phyloP scores from a whole-genome alignment of 176 grass and related monocot species.

The Alopecurus myosuroides region DNA sequence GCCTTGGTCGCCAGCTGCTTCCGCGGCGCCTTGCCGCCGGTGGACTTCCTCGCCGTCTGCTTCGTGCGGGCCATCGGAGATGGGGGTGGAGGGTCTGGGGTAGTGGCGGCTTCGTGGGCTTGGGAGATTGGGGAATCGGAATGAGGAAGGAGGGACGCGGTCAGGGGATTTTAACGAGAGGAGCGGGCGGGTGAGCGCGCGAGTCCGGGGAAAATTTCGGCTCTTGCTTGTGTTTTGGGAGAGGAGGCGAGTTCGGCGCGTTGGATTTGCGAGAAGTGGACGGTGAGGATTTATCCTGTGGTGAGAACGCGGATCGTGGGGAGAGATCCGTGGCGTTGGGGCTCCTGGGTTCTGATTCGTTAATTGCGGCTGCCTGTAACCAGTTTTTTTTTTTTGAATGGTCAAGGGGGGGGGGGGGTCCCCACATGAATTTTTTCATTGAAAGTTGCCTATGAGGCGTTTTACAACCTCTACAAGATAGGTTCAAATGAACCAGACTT shows the following conservation, averaged over 20 bases:
- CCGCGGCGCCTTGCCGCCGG: conserved; percentile 58
- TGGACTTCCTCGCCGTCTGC: conserved; percentile 68
- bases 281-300: neutral
- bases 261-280: neutral
- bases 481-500: too few relatives aligned
- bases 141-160: neutral
- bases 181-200: neutral
- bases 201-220: neutral
- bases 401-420: too few relatives aligned
- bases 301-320: neutral
- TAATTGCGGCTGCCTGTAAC: neutral
- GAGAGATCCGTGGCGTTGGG: neutral
- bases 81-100: too few relatives aligned
- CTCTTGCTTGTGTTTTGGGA: neutral
- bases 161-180: neutral
- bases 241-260: neutral
- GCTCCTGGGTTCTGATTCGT: neutral
- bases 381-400: too few relatives aligned
- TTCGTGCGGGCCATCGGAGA: conserved; percentile 71
- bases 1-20: conserved; percentile 70
- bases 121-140: neutral
- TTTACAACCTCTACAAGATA: too few relatives aligned
- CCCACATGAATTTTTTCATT: too few relatives aligned
- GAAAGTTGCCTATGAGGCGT: too few relatives aligned
- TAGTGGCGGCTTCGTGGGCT: too few relatives aligned